Percentiles rank a stretch among this genome's conserved stretches.
Conservation (phyloP, 805 yeast species). For the Teunomyces lycoperdinae region DNA sequence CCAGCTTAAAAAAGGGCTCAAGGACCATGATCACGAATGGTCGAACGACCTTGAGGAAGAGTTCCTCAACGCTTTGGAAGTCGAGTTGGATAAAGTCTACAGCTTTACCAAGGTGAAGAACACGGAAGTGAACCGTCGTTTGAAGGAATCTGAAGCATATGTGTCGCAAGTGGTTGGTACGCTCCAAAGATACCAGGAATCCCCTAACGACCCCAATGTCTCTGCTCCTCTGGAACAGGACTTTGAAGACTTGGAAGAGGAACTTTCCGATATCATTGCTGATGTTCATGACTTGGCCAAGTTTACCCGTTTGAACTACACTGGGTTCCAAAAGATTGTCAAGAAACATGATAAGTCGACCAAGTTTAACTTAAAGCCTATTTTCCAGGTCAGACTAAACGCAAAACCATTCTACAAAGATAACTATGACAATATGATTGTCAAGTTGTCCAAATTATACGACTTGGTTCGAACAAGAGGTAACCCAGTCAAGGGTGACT, state of each 20-base stretch:
- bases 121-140: slow-evolving; percentile 79
- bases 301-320: slow-evolving; percentile 88
- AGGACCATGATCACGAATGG: slow-evolving; percentile 63
- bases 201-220: slow-evolving; percentile 40
- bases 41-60: slow-evolving; percentile 74
- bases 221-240: slow-evolving; percentile 41
- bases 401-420: slow-evolving; percentile 95
- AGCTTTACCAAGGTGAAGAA: slow-evolving; percentile 87
- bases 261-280: slow-evolving; percentile 75
- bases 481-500: slow-evolving; percentile 90
- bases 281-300: slow-evolving; percentile 97
- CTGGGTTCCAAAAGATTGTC: slow-evolving; percentile 94
- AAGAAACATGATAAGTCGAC: slow-evolving; percentile 96
- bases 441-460: slow-evolving; percentile 82
- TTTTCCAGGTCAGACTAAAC: slow-evolving; percentile 88
- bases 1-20: slow-evolving; percentile 67
- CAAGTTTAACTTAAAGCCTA: slow-evolving; percentile 69
- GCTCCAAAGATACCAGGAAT: slow-evolving; percentile 20
- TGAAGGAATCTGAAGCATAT: slow-evolving; percentile 73
- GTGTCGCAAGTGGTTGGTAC: slow-evolving; percentile 65
- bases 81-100: slow-evolving; percentile 88
- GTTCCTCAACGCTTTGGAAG: slow-evolving; percentile 71
- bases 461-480: slow-evolving; percentile 96
- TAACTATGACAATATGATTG: slow-evolving; percentile 85
- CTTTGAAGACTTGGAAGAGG: slow-evolving; percentile 43